Evolutionary conservation across 192 early-diverging fungal species (phyloP).

Genomic region (Coemansia sp.): DNA sequence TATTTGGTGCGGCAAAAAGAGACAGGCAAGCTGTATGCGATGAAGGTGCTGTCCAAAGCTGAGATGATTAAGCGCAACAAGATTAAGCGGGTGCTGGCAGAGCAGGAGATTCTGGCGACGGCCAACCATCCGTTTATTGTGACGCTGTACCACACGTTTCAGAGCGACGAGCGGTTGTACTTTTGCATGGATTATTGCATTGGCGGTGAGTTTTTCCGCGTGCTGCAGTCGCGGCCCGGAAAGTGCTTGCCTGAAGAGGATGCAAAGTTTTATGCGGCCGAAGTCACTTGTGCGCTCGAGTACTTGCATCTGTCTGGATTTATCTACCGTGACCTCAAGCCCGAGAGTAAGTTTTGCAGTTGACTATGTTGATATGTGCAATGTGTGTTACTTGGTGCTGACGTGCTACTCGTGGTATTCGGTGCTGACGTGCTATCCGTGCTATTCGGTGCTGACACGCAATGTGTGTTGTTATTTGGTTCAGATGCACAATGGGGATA

Average conservation of each 20-base stretch:
- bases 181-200: slow-evolving; percentile 89
- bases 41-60: slow-evolving; percentile 94
- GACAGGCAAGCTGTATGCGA: slow-evolving; percentile 81
- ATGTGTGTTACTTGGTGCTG: neutral
- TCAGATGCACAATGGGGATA: neutral
- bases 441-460: too few relatives aligned
- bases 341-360: slow-evolving; percentile 66
- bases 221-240: slow-evolving; percentile 81
- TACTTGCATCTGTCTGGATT: slow-evolving; percentile 96
- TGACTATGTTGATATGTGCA: neutral
- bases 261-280: slow-evolving; percentile 96
- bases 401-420: too few relatives aligned
- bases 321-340: slow-evolving; percentile 98
- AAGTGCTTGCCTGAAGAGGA: slow-evolving; percentile 87
- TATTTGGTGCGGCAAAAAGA: slow-evolving; percentile 89
- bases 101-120: slow-evolving; percentile 90
- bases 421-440: too few relatives aligned
- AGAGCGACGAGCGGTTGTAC: slow-evolving; percentile 81
- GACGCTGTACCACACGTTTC: slow-evolving; percentile 88
- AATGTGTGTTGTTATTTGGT: slow-evolving; percentile 9
- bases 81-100: slow-evolving; percentile 94
- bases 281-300: slow-evolving; percentile 92
- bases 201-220: slow-evolving; percentile 88
- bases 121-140: slow-evolving; percentile 90
- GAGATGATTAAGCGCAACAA: slow-evolving; percentile 99